Base-by-base conservation (phyloP, 768 basidiomycete genomes). In the Suillus bovinus region DNA sequence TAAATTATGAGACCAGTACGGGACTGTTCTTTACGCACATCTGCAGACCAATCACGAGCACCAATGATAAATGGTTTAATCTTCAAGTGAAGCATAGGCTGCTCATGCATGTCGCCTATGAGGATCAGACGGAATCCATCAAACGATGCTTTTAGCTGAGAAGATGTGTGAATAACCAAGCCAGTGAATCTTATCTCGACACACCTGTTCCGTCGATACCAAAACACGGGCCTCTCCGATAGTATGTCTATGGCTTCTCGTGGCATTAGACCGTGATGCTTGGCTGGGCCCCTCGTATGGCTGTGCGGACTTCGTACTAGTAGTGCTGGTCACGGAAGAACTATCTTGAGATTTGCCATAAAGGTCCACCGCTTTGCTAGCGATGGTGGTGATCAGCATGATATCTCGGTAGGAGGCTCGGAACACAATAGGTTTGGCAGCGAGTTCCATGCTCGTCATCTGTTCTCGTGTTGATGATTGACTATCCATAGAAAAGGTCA, bases 371-470 rank as follows among this genome's bases (percentile, higher is more conserved):
- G 94, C 97, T 64, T 89, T 93, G 72, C 94, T 93, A 67, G 92
- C 82, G 64, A 96, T 96, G 4, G 86, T 79, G 52, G 83, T 87
- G 66, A 99, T 98, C 66, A 99, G 83, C 66, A 85, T 86, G 72
- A 99, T 93, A 71, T 99, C 97, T 22, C 93, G 86, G 70, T 95
- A 94, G 0, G 96, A 98, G n/a, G 94, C 94, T 29, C 97, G 85
- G 73, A 99, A 89, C 59, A 98, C 84, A 67, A 99, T 83, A 2
- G 95, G 90, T 63, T 92, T 89, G 29, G 86, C 78, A 20, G 82
- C 79, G n/a, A 95, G 71, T 70, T 97, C 95, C 62, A 98, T 89
- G 69, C 81, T 93, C 11, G 90, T 89, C 79, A 88, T 88, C 66
- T 89, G 86, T 58, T 90, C 87, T 14, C 76, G 80, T n/a, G 84